Evolutionary conservation across 176 grass and related monocot species (phyloP).

Genomic region (Zoysia pacifica): DNA sequence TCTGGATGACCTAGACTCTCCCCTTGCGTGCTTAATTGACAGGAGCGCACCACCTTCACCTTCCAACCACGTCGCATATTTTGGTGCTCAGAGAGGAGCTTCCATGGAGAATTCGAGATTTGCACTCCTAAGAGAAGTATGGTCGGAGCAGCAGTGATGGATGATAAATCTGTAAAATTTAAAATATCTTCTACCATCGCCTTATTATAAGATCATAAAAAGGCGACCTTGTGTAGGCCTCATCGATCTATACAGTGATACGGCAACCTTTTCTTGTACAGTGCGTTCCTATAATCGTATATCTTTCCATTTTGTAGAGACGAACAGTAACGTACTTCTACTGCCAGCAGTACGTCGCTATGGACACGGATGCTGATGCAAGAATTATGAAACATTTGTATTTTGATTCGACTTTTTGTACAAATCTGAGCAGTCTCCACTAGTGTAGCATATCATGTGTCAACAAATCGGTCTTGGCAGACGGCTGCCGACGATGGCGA

Average conservation of each 20-base stretch:
- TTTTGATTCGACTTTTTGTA: constrained; percentile 16
- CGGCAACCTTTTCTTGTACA: constrained; percentile 41
- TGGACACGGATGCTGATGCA: not conserved
- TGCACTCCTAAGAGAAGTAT: constrained; percentile 75
- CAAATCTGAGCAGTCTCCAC: constrained; percentile 40
- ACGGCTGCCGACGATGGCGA: constrained; percentile 38
- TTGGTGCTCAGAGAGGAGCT: constrained; percentile 33
- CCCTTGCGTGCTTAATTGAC: constrained; percentile 57
- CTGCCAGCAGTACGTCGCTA: not conserved
- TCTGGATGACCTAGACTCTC: constrained; percentile 69
- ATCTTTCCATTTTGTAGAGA: constrained; percentile 36
- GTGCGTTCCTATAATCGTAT: constrained; percentile 29
- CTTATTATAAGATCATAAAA: constrained; percentile 25
- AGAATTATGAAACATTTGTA: not conserved
- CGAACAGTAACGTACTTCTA: not conserved
- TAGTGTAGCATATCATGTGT: constrained; percentile 33
- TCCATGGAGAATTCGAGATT: constrained; percentile 58
- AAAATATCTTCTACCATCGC: constrained; percentile 19
- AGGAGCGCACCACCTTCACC: constrained; percentile 49
- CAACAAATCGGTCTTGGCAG: constrained; percentile 21
- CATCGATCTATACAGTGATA: not conserved
- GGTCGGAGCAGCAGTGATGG: constrained; percentile 46
- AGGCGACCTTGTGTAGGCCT: not conserved
- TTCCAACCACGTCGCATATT: constrained; percentile 3
- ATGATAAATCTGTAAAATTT: constrained; percentile 25